Evolutionary conservation across 306 rosid genomes (phyloP), one percentile per base, ranked within the genome.

Genomic region (Nissolia schottii): DNA sequence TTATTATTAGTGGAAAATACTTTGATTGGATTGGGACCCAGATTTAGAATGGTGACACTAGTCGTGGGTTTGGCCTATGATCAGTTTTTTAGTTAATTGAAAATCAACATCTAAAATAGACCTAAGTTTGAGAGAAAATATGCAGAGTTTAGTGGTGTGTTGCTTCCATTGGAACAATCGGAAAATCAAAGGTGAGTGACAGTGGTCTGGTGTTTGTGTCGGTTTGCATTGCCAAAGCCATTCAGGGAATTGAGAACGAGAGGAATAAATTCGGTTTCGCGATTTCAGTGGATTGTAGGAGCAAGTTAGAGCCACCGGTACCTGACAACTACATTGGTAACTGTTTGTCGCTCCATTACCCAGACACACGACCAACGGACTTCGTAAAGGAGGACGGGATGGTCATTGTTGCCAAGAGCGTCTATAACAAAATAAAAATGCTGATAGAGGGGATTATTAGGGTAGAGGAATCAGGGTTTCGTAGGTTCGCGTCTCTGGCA

Each of bases 151-250:
- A n/a, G n/a, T n/a, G n/a, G n/a, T n/a, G n/a, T n/a, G n/a, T n/a
- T n/a, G n/a, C n/a, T n/a, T n/a, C n/a, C n/a, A n/a, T n/a, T n/a
- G n/a, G n/a, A n/a, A n/a, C n/a, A n/a, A n/a, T n/a, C n/a, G n/a
- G n/a, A n/a, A n/a, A n/a, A n/a, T n/a, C n/a, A n/a, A n/a, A n/a
- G n/a, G n/a, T n/a, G n/a, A n/a, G n/a, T n/a, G n/a, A n/a, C n/a
- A n/a, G n/a, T n/a, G n/a, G n/a, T n/a, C n/a, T n/a, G n/a, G n/a
- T n/a, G n/a, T n/a, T n/a, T 69, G 50, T 43, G 0, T 7, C n/a
- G 0, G 60, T 58, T 8, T 83, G 87, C 57, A 0, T 78, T 0
- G 77, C 74, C 0, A 79, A 77, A 73, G 86, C 88, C 0, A n/a
- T 64, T 34, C 27, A 75, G 1, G 22, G 41, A 67, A 23, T 31